phyloP scores from a whole-genome alignment of 2,329 filamentous ascomycete genomes.

The Penicillium sp. region DNA sequence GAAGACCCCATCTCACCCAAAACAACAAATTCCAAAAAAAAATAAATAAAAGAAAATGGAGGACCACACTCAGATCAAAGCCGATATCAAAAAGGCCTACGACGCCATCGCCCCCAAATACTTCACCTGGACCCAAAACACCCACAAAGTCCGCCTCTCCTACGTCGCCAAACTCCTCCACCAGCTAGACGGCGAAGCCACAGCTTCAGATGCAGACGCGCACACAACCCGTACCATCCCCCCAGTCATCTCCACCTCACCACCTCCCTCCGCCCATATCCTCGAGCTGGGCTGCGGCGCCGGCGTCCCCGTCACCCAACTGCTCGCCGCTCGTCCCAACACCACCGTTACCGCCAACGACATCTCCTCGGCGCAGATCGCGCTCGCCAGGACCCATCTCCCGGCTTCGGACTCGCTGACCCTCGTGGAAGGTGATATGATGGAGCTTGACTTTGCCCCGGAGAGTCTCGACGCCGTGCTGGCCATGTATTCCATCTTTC shows the following conservation, averaged over 20 bases:
- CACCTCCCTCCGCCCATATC: constrained; percentile 8
- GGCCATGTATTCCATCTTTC: constrained; percentile 52
- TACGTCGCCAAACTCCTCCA: constrained; percentile 29
- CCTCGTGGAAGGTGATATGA: constrained; percentile 40
- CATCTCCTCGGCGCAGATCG: constrained; percentile 37
- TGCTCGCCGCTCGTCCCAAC: constrained; percentile 12
- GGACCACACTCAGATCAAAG: constrained; percentile 6
- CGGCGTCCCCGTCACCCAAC: constrained; percentile 29
- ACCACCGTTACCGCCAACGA: constrained; percentile 39
- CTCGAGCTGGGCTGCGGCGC: constrained; percentile 42
- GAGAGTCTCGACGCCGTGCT: constrained; percentile 45
- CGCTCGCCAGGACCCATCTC: constrained; percentile 26
- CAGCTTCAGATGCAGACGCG: not conserved
- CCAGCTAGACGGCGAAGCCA: constrained; percentile 5
- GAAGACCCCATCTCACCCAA: too few relatives aligned
- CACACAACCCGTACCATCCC: not conserved
- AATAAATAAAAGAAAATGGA: too few relatives aligned
- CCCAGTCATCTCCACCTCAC: not conserved
- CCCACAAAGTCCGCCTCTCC: constrained; percentile 24
- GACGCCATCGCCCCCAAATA: constrained; percentile 34
- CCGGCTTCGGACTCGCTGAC: constrained; percentile 12
- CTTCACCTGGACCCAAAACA: constrained; percentile 29
- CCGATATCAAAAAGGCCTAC: constrained; percentile 25
- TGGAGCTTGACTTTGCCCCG: constrained; percentile 29
- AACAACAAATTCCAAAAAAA: too few relatives aligned